Evolutionary conservation across 192 early-diverging fungal species (phyloP), one percentile per base, ranked within the genome.

Genomic region (Gaertneriomyces sp.): DNA sequence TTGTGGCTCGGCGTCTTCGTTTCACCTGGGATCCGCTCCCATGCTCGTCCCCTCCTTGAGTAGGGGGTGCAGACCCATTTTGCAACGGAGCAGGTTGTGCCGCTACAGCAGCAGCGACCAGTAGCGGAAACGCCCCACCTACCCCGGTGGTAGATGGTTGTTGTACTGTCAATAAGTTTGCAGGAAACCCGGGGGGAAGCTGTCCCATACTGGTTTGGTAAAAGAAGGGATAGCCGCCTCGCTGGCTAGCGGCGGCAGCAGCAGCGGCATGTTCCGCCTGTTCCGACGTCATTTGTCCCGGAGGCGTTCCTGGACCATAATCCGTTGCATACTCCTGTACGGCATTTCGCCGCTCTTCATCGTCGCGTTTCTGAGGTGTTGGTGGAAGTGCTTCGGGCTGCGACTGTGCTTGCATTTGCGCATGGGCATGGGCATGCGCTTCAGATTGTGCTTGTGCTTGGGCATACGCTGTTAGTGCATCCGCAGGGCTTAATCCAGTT

Each of bases 1-100:
- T 87, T 16, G 62, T 61, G 6, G 63, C 42, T 14, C 55, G 44
- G 7, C 70, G 70, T 44, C 60, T 67, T 12, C 65, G 55, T 10
- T 56, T 59, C 19, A 63, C 25, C 47, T 17, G 16, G 5, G 9
- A 59, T 11, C 44, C 19, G 41, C 20, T 9, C 7, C 4, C 57
- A 17, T 59, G 56, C 16, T 19, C 16, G 43, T 14, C 46, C 16
- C 46, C 12, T 33, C 25, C 25, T 2, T 33, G 25, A 25, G 14
- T 20, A 14, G 16, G 14, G 6, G 53, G 63, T 10, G 51, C 20
- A 11, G 53, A 40, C 4, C 63, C 63, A 12, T 19, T 10, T 43
- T 65, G 63, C 8, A 56, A n/a, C 4, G 53, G 63, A 41, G 51
- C 63, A 12, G 63, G 53, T 17, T 65, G 51, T 2, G 63, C 63